A percentile compares a stretch with the other conserved stretches of the same genome.
These are phyloP conservation scores for Fraxinus cuspidata DNA, from an alignment of 257 asterid genomes.

Conservation along the genomic window DNA sequence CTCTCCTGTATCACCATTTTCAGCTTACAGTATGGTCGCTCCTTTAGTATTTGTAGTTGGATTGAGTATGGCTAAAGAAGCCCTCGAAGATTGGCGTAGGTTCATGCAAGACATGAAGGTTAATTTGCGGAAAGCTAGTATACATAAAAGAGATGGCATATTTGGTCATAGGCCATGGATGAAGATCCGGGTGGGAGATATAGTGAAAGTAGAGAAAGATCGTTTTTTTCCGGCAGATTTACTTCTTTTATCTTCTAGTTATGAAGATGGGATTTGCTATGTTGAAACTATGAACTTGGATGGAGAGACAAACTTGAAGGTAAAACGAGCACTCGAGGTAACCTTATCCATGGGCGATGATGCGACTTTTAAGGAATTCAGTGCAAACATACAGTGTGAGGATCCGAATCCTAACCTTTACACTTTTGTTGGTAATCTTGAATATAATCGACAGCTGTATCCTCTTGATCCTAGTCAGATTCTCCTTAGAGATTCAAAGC, in stretches of 20 bases:
- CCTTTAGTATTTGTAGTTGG: slow-evolving; percentile 93
- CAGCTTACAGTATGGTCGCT: slow-evolving; percentile 83
- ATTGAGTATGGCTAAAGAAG: slow-evolving; percentile 98
- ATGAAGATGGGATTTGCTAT: slow-evolving; percentile 91
- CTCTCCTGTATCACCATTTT: slow-evolving; percentile 80
- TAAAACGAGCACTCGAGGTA: slow-evolving; percentile 74
- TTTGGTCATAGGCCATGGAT: slow-evolving; percentile 81
- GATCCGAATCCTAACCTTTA: slow-evolving; percentile 93
- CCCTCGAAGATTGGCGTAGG: slow-evolving; percentile 88
- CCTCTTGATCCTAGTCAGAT: slow-evolving; percentile 91
- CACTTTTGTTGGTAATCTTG: slow-evolving; percentile 84
- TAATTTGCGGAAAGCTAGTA: slow-evolving; percentile 65
- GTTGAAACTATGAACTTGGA: slow-evolving; percentile 97
- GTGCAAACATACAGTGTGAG: slow-evolving; percentile 73
- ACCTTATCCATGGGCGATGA: slow-evolving; percentile 68
- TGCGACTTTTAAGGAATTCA: slow-evolving; percentile 65
- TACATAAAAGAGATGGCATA: slow-evolving; percentile 66
- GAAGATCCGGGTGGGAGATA: slow-evolving; percentile 88
- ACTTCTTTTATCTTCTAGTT: slow-evolving; percentile 81
- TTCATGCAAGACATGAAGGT: slow-evolving; percentile 95
- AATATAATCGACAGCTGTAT: slow-evolving; percentile 57
- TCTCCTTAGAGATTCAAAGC: slow-evolving; percentile 95
- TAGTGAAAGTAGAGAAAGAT: slow-evolving; percentile 88
- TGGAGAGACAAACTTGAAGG: slow-evolving; percentile 95
- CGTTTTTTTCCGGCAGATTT: slow-evolving; percentile 90